Evolutionary conservation across 208 protist genomes (phyloP).

Genomic region (Crithidia expoeki): DNA sequence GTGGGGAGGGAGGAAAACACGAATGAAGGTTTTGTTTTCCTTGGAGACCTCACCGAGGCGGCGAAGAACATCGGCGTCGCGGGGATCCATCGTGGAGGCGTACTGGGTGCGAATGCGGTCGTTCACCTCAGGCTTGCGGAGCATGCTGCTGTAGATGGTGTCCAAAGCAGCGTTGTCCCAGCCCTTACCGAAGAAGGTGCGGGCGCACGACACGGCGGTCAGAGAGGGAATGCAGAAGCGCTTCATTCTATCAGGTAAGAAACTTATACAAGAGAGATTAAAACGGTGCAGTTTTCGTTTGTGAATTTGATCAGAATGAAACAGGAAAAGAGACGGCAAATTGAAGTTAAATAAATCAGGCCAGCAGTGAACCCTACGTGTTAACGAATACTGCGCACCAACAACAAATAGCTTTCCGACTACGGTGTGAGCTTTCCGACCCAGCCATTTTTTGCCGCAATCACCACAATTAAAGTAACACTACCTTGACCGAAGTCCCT

Average conservation of each 20-base stretch:
- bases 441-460: too few relatives aligned
- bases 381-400: too few relatives aligned
- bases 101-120: slow-evolving; percentile 82
- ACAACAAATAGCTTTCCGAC: too few relatives aligned
- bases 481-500: too few relatives aligned
- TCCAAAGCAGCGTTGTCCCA: slow-evolving; percentile 91
- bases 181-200: slow-evolving; percentile 90
- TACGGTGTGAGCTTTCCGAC: too few relatives aligned
- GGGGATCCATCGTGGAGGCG: slow-evolving; percentile 87
- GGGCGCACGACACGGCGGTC: slow-evolving; percentile 43
- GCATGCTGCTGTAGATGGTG: slow-evolving; percentile 84
- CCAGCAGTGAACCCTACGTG: too few relatives aligned
- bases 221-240: slow-evolving; percentile 70
- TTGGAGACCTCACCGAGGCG: slow-evolving; percentile 79
- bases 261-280: neutral
- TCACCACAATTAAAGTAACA: too few relatives aligned
- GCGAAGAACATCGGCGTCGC: slow-evolving; percentile 82
- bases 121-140: slow-evolving; percentile 90
- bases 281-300: too few relatives aligned
- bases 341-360: neutral
- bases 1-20: slow-evolving; percentile 85
- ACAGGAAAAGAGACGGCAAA: neutral
- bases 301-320: too few relatives aligned
- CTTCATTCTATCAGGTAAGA: slow-evolving; percentile 62
- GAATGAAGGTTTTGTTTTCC: slow-evolving; percentile 90